Base-by-base conservation (phyloP, 768 basidiomycete species). In the Ramaria rubella region DNA sequence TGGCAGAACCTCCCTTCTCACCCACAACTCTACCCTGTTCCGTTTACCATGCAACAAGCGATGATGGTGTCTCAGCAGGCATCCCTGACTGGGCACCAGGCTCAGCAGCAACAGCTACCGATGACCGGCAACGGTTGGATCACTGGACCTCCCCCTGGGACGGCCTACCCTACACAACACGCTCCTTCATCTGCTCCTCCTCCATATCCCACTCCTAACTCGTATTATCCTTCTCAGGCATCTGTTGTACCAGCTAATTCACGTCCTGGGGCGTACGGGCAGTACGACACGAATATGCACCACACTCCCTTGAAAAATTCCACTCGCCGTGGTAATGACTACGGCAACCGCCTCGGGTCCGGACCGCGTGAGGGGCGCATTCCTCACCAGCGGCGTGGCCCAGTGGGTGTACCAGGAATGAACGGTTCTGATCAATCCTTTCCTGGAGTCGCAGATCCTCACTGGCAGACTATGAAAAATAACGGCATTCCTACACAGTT, bases 131-230 rank as follows among this genome's bases (percentile, higher is more conserved):
- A 50, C 49, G 30, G 49, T 5, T 50, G 49, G 49, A 33, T 50
- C 3, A 26, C 49, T 4, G 24, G 3, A 11, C 49, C 24, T 15
- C 30, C 49, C 14, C 30, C 49, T 29, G 49, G 49, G 9, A 33
- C n/a, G 14, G 21, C 5, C 9, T 50, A 50, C 30, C 49, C 30
- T 12, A 2, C 44, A 19, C 44, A 15, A 12, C 44, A 38, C 11
- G 36, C 44, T 45, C 49, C 49, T n/a, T 50, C 49, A 11, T 29
- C 49, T 33, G 49, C 49, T 4, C 49, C 49, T 50, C 49, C 49
- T 23, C 49, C 49, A 12, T 50, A 50, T 33, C 49, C 49, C 15
- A 21, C 49, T 11, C 49, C 49, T 21, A 50, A 50, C 3, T n/a
- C 49, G 14, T 50, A 29, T 33, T 50, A 29, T 27, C 49, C 24